Evolutionary conservation across 2,329 filamentous ascomycete genomes (phyloP), one percentile per base, ranked within the genome.

Genomic region (Fusarium sp.): DNA sequence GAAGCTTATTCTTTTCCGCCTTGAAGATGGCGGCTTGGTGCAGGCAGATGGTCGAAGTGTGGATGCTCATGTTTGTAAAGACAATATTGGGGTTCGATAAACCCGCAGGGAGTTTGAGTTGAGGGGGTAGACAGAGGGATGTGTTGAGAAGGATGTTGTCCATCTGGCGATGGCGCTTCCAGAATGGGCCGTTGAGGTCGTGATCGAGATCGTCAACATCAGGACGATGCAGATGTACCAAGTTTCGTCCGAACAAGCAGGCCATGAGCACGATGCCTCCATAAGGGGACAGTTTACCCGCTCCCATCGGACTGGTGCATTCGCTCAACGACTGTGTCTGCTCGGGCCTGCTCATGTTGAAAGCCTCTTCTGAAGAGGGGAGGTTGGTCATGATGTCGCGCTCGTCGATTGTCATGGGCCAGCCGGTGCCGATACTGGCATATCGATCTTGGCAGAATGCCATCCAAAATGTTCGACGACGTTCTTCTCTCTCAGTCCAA

Each of bases 21-120:
- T 98, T 98, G 88, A 96, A 98, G 22, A 99, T 98, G 29, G 97
- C 97, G 3, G 96, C 97, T 84, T 99, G 97, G 79, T 99, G 97
- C n/a, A 99, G 86, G 81, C 96, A 98, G 63, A 99, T 98, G 2
- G 95, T 95, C 1, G 95, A 97, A 0, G 97, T 98, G 81, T 98
- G 95, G 35, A 99, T 95, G 80, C 94, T 95, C 95, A 99, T 98
- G 79, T 98, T 98, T 66, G 94, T 91, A 81, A 98, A 98, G 6
- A 98, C 91, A 63, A 96, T 91, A 74, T 98, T 98, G 5, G 95
- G 89, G 78, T 95, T 93, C 18, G 87, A 85, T 36, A 98, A 85
- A 1, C 94, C 95, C 18, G 85, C 85, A 0, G 97, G 95, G 35
- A 98, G 86, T 75, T 96, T 94, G 35, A 98, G 88, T 74, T 93